Percentiles rank a stretch among this genome's conserved stretches.
phyloP scores from a whole-genome alignment of 495 filamentous ascomycete species.

The Oleoguttula mirabilis region DNA sequence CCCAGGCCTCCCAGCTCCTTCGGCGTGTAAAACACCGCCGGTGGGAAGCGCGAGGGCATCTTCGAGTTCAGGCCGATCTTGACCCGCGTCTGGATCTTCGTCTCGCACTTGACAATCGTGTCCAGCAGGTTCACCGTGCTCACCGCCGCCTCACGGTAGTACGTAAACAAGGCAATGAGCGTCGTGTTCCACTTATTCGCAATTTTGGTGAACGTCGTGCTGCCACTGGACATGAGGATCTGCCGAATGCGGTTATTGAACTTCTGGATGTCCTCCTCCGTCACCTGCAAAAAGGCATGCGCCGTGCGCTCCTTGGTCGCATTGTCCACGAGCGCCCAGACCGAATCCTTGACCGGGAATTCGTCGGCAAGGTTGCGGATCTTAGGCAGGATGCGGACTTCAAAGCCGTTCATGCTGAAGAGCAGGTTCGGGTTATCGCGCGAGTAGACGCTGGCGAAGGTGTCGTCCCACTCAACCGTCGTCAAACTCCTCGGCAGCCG shows the following conservation, averaged over 20 bases:
- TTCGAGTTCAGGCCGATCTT: conserved; percentile 99
- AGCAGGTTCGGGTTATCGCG: conserved; percentile 94
- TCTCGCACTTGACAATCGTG: conserved; percentile 99
- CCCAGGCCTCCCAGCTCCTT: conserved; percentile 96
- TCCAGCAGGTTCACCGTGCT: conserved; percentile 91
- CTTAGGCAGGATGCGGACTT: conserved; percentile 95
- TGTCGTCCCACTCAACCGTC: conserved; percentile 98
- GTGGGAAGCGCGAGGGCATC: conserved; percentile 98
- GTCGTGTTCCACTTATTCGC: conserved; percentile 99
- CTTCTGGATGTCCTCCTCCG: conserved; percentile 95
- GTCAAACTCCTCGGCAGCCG: conserved; percentile 86
- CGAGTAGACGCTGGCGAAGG: conserved; percentile 97
- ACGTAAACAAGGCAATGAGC: conserved; percentile 96
- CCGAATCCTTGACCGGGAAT: conserved; percentile 93
- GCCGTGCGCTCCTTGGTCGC: conserved; percentile 93
- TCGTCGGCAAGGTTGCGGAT: conserved; percentile 89
- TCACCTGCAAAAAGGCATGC: conserved; percentile 96
- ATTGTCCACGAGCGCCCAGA: conserved; percentile 95
- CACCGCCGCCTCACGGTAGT: conserved; percentile 97
- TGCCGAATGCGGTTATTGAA: conserved; percentile 99
- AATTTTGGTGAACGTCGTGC: conserved; percentile 99
- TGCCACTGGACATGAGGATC: conserved; percentile 97
- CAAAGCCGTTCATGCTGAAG: conserved; percentile 97
- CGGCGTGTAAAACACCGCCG: conserved; percentile 97
- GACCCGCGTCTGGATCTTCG: conserved; percentile 97